Conservation (phyloP, 2,329 filamentous ascomycete genomes). For the Ceratocystis papillata region DNA sequence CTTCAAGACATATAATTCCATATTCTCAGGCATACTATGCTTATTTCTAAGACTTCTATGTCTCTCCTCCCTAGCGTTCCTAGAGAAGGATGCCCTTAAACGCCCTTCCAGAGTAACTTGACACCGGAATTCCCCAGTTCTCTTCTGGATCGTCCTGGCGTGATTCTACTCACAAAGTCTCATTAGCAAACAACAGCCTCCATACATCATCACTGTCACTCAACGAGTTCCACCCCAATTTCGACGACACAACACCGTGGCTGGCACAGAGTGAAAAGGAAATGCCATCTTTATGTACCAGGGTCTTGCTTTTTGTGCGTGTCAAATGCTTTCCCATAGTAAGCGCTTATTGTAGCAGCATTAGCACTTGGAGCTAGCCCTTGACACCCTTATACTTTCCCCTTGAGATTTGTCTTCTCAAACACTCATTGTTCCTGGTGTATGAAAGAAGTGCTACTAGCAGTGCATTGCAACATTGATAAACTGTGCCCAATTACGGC, state of each 20-base stretch:
- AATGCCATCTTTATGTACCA: background rate
- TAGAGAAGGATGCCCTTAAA: background rate
- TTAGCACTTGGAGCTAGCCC: background rate
- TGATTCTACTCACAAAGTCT: too few relatives aligned
- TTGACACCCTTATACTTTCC: background rate
- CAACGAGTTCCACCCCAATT: background rate
- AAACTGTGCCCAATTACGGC: background rate
- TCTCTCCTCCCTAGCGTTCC: background rate
- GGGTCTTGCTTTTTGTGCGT: background rate
- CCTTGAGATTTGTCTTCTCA: background rate
- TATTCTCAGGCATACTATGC: background rate
- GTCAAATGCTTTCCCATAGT: background rate
- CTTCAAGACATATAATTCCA: slow-evolving; percentile 1
- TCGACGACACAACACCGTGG: background rate
- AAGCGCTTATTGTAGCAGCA: background rate
- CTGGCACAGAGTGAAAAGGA: background rate
- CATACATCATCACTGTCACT: slow-evolving; percentile 6
- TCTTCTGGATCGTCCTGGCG: background rate
- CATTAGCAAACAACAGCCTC: background rate
- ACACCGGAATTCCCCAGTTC: background rate
- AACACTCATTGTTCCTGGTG: background rate
- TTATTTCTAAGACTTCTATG: background rate
- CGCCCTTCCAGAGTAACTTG: background rate
- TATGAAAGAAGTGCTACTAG: background rate
- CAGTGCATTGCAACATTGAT: background rate